A percentile compares a stretch with the other conserved stretches of the same genome.
Evolutionary conservation across 2,329 filamentous ascomycete species (phyloP).

Genomic region (Coniella lustricola): DNA sequence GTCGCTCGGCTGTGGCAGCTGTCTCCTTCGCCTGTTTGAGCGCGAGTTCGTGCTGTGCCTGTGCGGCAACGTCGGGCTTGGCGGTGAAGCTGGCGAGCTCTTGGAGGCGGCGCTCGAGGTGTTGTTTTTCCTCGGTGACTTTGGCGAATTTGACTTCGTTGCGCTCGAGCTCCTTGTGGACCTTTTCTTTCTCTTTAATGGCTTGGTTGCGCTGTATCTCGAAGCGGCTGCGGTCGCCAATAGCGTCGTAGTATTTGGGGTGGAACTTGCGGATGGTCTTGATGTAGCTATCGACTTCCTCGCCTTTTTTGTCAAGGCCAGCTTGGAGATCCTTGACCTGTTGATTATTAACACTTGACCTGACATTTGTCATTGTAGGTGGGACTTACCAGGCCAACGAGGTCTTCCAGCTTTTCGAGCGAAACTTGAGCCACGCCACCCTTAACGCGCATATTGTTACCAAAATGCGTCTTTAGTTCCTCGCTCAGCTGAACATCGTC

Average conservation of each 20-base stretch:
- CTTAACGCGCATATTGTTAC: constrained; percentile 16
- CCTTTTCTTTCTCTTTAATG: constrained; percentile 28
- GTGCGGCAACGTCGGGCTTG: constrained; percentile 31
- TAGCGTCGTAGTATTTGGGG: constrained; percentile 39
- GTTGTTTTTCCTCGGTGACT: constrained; percentile 31
- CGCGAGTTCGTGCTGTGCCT: constrained; percentile 34
- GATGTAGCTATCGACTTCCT: constrained; percentile 36
- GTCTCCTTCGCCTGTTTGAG: constrained; percentile 33
- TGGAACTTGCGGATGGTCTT: constrained; percentile 39
- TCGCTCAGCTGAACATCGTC: constrained; percentile 22
- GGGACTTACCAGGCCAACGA: constrained; percentile 33
- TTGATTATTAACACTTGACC: background rate
- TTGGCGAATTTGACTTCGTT: constrained; percentile 30
- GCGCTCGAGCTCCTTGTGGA: constrained; percentile 31
- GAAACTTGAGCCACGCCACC: constrained; percentile 19
- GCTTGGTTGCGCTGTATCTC: constrained; percentile 37
- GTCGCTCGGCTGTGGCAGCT: constrained; percentile 33
- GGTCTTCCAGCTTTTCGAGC: constrained; percentile 28
- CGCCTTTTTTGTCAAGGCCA: constrained; percentile 25
- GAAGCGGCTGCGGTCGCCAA: constrained; percentile 43
- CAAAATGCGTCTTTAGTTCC: constrained; percentile 25
- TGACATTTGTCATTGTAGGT: background rate
- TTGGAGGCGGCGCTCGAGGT: constrained; percentile 30
- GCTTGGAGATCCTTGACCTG: constrained; percentile 33
- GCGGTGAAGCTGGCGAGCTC: constrained; percentile 29